phyloP scores from a whole-genome alignment of 129 eudicot species.

The Helichrysum umbraculigerum region DNA sequence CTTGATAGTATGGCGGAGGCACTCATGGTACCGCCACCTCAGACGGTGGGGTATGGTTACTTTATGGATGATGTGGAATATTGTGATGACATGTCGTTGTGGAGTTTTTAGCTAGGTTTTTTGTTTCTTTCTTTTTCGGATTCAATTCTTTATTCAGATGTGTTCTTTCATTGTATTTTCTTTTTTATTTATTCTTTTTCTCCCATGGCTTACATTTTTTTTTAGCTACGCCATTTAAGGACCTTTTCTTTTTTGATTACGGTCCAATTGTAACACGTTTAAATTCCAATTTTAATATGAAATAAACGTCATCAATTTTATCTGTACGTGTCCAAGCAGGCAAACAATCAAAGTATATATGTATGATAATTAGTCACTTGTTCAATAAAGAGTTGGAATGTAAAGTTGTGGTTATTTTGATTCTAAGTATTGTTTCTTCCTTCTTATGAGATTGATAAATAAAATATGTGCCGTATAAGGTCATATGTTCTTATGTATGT shows the following conservation, averaged over 20 bases:
- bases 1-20: constrained; percentile 61
- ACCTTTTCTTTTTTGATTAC: too few relatives aligned
- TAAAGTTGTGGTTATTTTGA: constrained; percentile 4
- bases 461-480: too few relatives aligned
- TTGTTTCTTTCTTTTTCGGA: not conserved
- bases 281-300: too few relatives aligned
- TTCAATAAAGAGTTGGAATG: not conserved
- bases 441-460: too few relatives aligned
- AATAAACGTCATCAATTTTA: too few relatives aligned
- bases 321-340: too few relatives aligned
- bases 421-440: too few relatives aligned
- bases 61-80: constrained; percentile 36
- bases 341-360: constrained; percentile 18
- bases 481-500: too few relatives aligned
- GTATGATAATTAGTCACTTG: constrained; percentile 20
- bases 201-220: too few relatives aligned
- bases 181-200: too few relatives aligned
- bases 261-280: too few relatives aligned
- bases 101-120: constrained; percentile 36
- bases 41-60: constrained; percentile 12
- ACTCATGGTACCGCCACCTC: constrained; percentile 64
- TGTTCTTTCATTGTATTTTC: not conserved
- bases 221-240: too few relatives aligned
- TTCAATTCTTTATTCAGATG: not conserved
- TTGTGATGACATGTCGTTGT: constrained; percentile 42